Conservation (phyloP, 2,329 filamentous ascomycete species). For the Zarea fungicola region DNA sequence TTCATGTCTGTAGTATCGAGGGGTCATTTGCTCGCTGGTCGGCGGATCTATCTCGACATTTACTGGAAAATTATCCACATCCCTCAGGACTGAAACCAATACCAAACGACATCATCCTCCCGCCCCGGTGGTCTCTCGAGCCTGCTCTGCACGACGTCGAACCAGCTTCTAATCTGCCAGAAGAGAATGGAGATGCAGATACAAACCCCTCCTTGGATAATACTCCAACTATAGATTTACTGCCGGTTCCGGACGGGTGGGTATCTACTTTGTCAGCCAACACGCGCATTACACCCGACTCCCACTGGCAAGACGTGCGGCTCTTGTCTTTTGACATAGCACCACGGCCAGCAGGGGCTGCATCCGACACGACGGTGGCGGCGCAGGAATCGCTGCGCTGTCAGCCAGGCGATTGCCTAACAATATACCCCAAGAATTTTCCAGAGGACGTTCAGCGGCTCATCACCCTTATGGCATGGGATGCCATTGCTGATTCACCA, state of each 20-base stretch:
- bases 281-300: constrained; percentile 63
- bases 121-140: constrained; percentile 57
- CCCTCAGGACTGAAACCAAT: constrained; percentile 64
- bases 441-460: constrained; percentile 72
- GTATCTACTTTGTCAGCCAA: constrained; percentile 60
- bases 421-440: constrained; percentile 85
- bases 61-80: constrained; percentile 65
- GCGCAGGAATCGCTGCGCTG: constrained; percentile 26
- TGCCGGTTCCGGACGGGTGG: constrained; percentile 55
- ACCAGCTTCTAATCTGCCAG: background rate
- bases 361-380: constrained; percentile 4
- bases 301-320: constrained; percentile 93
- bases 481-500: constrained; percentile 61
- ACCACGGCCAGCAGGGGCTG: constrained; percentile 14
- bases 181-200: constrained; percentile 12
- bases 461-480: constrained; percentile 76
- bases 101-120: constrained; percentile 65
- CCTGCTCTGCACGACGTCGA: constrained; percentile 19
- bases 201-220: constrained; percentile 14
- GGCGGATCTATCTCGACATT: constrained; percentile 56
- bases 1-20: constrained; percentile 68
- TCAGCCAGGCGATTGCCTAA: constrained; percentile 73
- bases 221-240: constrained; percentile 27
- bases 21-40: constrained; percentile 78
- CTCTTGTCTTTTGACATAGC: constrained; percentile 58